phyloP scores from a whole-genome alignment of 148 eudicot species.

The Fagopyrum esculentum region DNA sequence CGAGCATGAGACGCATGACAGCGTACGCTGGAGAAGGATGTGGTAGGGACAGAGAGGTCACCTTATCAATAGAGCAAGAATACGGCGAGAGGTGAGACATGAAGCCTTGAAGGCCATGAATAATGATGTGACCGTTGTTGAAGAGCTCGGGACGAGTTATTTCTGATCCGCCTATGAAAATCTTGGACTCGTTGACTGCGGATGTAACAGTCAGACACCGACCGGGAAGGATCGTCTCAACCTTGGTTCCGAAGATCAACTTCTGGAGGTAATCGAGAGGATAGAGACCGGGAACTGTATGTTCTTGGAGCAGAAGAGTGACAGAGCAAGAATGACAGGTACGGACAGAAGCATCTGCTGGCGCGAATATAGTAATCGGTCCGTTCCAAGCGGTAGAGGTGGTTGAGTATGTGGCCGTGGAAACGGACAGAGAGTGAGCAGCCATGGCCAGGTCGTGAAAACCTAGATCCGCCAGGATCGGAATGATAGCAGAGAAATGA shows the following conservation, averaged over 20 bases:
- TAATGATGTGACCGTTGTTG: conserved; percentile 34
- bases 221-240: conserved; percentile 60
- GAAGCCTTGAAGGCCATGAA: conserved; percentile 65
- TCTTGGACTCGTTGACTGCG: conserved; percentile 19
- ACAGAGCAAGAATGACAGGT: conserved; percentile 63
- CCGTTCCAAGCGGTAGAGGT: conserved; percentile 30
- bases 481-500: conserved; percentile 25
- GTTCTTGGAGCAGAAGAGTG: conserved; percentile 62
- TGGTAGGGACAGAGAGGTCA: conserved; percentile 44
- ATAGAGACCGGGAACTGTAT: conserved; percentile 62
- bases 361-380: conserved; percentile 68
- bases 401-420: conserved; percentile 30
- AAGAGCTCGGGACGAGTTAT: conserved; percentile 48
- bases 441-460: conserved; percentile 41
- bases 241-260: conserved; percentile 49
- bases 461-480: conserved; percentile 54
- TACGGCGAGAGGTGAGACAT: conserved; percentile 61
- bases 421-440: conserved; percentile 33
- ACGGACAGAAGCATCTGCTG: conserved; percentile 48
- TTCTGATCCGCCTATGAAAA: conserved; percentile 53
- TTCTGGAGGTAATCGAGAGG: conserved; percentile 41
- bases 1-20: conserved; percentile 42
- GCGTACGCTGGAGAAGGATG: conserved; percentile 27
- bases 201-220: conserved; percentile 54
- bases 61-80: conserved; percentile 50